phyloP scores from a whole-genome alignment of 257 asterid species.

The Ilex aquifolium region DNA sequence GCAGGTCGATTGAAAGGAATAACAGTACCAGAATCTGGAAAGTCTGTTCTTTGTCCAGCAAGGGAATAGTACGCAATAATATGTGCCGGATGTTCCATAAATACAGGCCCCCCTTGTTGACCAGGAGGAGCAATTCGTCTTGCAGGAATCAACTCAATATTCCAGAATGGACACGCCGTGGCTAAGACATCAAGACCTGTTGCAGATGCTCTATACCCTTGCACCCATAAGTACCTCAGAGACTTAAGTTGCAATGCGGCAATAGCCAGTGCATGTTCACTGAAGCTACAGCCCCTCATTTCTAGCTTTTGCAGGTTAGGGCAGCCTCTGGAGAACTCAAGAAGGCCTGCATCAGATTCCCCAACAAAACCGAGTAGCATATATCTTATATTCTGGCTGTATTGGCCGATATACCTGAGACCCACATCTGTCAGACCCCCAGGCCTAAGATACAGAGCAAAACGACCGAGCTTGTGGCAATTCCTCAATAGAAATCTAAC shows the following conservation, averaged over 20 bases:
- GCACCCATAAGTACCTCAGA: constrained; percentile 80
- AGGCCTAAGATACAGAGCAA: constrained; percentile 65
- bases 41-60: constrained; percentile 82
- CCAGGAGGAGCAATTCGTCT: constrained; percentile 28
- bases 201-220: constrained; percentile 55
- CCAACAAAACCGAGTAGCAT: constrained; percentile 87
- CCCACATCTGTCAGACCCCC: constrained; percentile 82
- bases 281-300: constrained; percentile 77
- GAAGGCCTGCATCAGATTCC: constrained; percentile 66
- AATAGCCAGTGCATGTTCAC: constrained; percentile 65
- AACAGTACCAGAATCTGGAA: constrained; percentile 56
- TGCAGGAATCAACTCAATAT: constrained; percentile 71
- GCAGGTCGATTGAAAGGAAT: constrained; percentile 33
- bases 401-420: constrained; percentile 57
- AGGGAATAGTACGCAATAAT: constrained; percentile 86
- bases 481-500: constrained; percentile 63
- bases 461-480: constrained; percentile 60
- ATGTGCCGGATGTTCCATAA: constrained; percentile 67
- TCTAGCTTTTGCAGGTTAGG: constrained; percentile 75
- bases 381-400: constrained; percentile 60
- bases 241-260: constrained; percentile 49
- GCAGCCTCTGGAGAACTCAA: constrained; percentile 75
- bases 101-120: constrained; percentile 11
- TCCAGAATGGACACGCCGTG: constrained; percentile 77
- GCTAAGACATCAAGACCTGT: constrained; percentile 1